Conservation (phyloP, 441 rosid species). For the Gossypium davidsonii region DNA sequence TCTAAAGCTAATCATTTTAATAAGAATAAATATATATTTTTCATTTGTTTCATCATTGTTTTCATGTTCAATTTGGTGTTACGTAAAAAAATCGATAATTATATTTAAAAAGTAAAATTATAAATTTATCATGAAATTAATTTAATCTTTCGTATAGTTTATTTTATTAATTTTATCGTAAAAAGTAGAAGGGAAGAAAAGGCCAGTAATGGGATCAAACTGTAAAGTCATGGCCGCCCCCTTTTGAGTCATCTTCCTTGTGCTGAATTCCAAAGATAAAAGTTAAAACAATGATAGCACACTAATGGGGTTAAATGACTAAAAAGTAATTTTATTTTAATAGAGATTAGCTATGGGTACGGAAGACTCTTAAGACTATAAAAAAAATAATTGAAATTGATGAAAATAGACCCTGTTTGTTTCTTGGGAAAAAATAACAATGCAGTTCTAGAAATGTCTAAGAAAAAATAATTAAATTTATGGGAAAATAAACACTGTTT, state of each 20-base stretch:
- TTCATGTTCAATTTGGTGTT: too few species aligned
- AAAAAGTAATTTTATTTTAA: not conserved
- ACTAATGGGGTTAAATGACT: not conserved
- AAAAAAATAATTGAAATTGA: not conserved
- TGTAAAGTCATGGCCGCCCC: conserved; percentile 3
- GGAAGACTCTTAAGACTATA: too few species aligned
- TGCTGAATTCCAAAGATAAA: not conserved
- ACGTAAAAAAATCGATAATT: too few species aligned
- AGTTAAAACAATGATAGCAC: too few species aligned
- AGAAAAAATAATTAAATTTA: too few species aligned
- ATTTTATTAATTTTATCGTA: not conserved
- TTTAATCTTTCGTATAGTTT: too few species aligned
- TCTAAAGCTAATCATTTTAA: not conserved
- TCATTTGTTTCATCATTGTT: too few species aligned
- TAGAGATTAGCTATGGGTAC: too few species aligned
- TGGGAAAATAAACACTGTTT: too few species aligned
- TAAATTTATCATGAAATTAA: too few species aligned
- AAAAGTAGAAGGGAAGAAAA: not conserved
- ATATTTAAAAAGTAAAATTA: too few species aligned
- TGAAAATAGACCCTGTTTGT: not conserved
- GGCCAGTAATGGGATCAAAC: not conserved
- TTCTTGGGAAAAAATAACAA: not conserved
- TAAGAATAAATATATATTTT: not conserved
- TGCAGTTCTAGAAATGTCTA: too few species aligned
- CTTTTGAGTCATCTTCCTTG: not conserved